phyloP scores from a whole-genome alignment of 352 stramenopile genomes.

The Phytophthora sojae region DNA sequence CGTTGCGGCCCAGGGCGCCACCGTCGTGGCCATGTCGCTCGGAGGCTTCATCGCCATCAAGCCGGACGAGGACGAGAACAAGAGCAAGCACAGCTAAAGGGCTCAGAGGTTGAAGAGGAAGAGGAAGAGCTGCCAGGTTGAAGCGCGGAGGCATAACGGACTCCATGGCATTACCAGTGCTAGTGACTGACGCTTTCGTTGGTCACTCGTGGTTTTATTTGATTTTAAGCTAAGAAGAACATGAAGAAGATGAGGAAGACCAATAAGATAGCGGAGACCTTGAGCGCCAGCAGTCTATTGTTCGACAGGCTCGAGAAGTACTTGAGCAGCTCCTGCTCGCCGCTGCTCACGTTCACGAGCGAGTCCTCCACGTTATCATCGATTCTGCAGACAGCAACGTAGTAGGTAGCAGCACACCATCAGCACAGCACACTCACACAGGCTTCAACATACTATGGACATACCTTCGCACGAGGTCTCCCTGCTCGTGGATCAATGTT shows the following conservation, averaged over 20 bases:
- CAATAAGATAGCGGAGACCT: conserved; percentile 89
- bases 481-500: conserved; percentile 84
- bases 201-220: conserved; percentile 34
- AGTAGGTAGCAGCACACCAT: background rate
- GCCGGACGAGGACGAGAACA: conserved; percentile 41
- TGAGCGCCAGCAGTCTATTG: conserved; percentile 88
- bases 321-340: conserved; percentile 86
- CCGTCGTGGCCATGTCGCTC: conserved; percentile 69
- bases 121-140: conserved; percentile 2
- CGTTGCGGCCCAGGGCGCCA: conserved; percentile 75
- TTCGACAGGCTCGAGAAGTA: conserved; percentile 88
- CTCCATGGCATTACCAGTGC: background rate
- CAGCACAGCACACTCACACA: background rate
- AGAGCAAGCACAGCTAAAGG: conserved; percentile 9
- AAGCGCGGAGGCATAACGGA: background rate
- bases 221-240: conserved; percentile 85
- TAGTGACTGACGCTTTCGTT: background rate
- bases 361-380: conserved; percentile 88
- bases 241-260: conserved; percentile 91
- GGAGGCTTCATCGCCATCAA: conserved; percentile 77
- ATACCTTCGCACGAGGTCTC: conserved; percentile 82
- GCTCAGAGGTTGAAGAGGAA: background rate
- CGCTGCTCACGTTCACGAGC: conserved; percentile 74
- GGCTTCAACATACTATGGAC: background rate
- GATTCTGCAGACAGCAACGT: conserved; percentile 62